Conservation (phyloP, 2,329 filamentous ascomycete genomes). For the Talaromyces sp. region DNA sequence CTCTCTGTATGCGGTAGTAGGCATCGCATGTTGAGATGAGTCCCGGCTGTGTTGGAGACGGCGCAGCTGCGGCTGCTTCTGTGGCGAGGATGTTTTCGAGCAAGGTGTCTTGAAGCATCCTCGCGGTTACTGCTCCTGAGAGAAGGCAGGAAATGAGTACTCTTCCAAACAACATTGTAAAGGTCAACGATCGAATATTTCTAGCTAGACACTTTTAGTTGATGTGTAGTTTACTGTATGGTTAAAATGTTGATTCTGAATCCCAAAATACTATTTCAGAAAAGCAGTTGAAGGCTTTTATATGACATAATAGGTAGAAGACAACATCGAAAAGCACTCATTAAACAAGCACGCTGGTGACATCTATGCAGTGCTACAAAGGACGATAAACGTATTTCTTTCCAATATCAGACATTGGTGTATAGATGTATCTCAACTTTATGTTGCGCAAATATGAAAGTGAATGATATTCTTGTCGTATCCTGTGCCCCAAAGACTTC, state of each 20-base stretch:
- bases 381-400: background rate
- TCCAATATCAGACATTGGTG: background rate
- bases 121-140: background rate
- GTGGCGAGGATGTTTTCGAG: background rate
- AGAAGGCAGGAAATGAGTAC: background rate
- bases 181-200: too few relatives aligned
- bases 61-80: background rate
- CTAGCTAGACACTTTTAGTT: too few relatives aligned
- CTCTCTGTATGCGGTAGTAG: slow-evolving; percentile 8
- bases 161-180: background rate
- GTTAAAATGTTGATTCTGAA: background rate
- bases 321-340: background rate
- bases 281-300: background rate
- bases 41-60: slow-evolving; percentile 11
- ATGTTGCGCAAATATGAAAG: background rate
- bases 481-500: background rate
- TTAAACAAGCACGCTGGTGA: background rate
- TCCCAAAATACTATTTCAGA: background rate
- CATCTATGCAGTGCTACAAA: background rate
- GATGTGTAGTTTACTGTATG: too few relatives aligned
- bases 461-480: background rate
- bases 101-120: background rate
- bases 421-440: background rate
- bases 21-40: slow-evolving; percentile 9
- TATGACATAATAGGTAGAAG: background rate